These are phyloP conservation scores for Cyclotella baltica DNA, from an alignment of 108 stramenopile genomes.

Conservation along the genomic window DNA sequence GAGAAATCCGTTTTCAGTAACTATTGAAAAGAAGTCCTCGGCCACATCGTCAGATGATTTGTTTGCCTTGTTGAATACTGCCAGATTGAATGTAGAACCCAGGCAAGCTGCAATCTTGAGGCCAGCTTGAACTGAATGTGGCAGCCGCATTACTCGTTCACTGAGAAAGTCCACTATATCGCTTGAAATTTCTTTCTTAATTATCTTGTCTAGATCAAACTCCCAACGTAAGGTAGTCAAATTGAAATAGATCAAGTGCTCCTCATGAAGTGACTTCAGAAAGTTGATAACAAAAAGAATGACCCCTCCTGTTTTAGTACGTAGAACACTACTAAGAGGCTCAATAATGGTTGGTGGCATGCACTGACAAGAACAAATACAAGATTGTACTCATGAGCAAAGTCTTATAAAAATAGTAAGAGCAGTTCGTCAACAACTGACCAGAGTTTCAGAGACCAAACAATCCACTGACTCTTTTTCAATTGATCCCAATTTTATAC, in stretches of 20 bases:
- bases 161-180: constrained; percentile 19
- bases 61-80: constrained; percentile 18
- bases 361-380: not conserved
- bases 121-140: not conserved
- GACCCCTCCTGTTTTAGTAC: constrained; percentile 31
- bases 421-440: too few species aligned
- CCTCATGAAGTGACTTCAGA: constrained; percentile 32
- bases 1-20: constrained; percentile 15
- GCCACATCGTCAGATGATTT: not conserved
- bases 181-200: constrained; percentile 9
- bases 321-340: constrained; percentile 17
- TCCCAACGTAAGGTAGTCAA: constrained; percentile 19
- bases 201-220: constrained; percentile 23
- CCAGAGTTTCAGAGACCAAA: too few species aligned
- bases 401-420: too few species aligned
- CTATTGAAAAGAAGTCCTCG: constrained; percentile 12
- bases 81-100: constrained; percentile 19
- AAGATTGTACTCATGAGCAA: too few species aligned
- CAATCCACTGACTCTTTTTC: too few species aligned
- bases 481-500: too few species aligned
- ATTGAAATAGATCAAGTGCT: constrained; percentile 25
- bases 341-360: constrained; percentile 11
- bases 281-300: constrained; percentile 27
- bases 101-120: constrained; percentile 44
- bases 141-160: constrained; percentile 3